phyloP scores from a whole-genome alignment of 805 yeast species.

The Cephaloascus fragrans region DNA sequence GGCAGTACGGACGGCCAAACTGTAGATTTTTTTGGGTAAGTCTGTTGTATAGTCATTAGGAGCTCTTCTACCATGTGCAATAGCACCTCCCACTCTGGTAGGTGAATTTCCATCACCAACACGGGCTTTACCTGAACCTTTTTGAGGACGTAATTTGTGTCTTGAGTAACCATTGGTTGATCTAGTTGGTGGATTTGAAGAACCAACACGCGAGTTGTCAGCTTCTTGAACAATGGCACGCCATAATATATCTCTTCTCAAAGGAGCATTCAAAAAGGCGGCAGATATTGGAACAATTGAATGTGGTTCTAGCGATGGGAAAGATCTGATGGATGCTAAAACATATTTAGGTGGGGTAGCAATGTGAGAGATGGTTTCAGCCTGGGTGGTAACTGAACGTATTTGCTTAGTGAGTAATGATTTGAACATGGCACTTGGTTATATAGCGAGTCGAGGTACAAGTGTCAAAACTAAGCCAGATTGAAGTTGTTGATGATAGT shows the following conservation, averaged over 20 bases:
- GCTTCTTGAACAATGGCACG: conserved; percentile 89
- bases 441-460: no score
- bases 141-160: conserved; percentile 76
- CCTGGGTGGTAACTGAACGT: not conserved
- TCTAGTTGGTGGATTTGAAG: conserved; percentile 81
- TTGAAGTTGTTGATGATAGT: no score
- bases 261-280: conserved; percentile 57
- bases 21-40: conserved; percentile 65
- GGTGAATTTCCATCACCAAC: conserved; percentile 96
- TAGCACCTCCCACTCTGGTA: conserved; percentile 78
- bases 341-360: conserved; percentile 62
- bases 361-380: conserved; percentile 19
- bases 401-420: not conserved
- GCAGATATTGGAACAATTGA: conserved; percentile 69
- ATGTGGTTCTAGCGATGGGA: conserved; percentile 88
- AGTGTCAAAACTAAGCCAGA: no score
- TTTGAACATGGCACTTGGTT: not conserved
- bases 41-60: conserved; percentile 82
- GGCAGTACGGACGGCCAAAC: conserved; percentile 71
- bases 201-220: conserved; percentile 81
- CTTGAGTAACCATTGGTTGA: conserved; percentile 80
- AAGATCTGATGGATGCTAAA: conserved; percentile 65
- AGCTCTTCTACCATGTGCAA: conserved; percentile 83
- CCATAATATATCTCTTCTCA: conserved; percentile 91
- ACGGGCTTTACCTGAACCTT: conserved; percentile 93